Base-by-base conservation (phyloP, 495 filamentous ascomycete species). In the Terfezia claveryi region DNA sequence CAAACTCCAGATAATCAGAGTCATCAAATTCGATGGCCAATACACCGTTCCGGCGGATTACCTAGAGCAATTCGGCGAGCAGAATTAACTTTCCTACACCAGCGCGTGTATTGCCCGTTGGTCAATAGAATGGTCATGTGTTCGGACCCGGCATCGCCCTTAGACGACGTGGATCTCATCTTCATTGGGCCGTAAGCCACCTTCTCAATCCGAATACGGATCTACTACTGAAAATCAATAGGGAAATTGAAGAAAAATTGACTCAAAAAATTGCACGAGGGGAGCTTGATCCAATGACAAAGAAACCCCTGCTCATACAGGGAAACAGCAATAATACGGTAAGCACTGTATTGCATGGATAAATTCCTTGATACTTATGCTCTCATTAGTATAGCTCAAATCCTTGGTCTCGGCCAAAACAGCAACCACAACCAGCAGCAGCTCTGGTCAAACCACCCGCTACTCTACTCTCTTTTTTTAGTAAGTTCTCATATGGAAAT, bases 31-130 rank as follows among this genome's bases (percentile, higher is more conserved):
- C 56, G 86, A 96, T 23, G 85, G 85, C 11, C 81, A 88, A 58
- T 83, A 78, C 58, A 76, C 75, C 38, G 76, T 99, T 11, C 88
- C 92, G 0, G 61, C 75, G 2, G 77, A 80, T 57, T 99, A 84
- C 66, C 68, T 86, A 6, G 75, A 80, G 16, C 70, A 75, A 23
- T 96, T 65, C 71, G 75, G 54, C 80, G 84, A 62, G 92, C 92
- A 0, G 91, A 96, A 64, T 72, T 82, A 55, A 95, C 92, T 0
- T 99, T 99, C 64, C 73, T 92, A 8, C 80, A 96, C 62, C 89
- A 94, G 67, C 80, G 92, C 60, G 92, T 96, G 2, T 99, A 83
- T 64, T 96, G 89, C 62, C 86, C 87, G 0, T 70, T 75, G 52
- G 71, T 73, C 23, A 72, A 79, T 50, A 70, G 76, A 41, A 66